Evolutionary conservation across 73 alveolate genomes (phyloP).

Genomic region (Paramecium bursaria): DNA sequence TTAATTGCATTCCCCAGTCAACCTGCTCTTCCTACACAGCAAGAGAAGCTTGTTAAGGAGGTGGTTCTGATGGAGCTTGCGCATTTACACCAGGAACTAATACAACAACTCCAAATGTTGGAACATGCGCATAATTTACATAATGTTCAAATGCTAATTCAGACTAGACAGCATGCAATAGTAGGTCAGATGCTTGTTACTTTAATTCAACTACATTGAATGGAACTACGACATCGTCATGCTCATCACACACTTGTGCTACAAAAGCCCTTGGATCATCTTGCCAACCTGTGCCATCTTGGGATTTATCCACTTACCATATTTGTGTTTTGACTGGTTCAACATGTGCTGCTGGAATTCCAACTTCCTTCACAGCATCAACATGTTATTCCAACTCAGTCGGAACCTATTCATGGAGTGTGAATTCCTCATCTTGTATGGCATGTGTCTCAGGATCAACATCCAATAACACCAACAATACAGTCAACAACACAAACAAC

Average conservation of each 20-base stretch:
- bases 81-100: background rate
- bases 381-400: slow-evolving; percentile 7
- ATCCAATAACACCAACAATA: background rate
- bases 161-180: background rate
- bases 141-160: slow-evolving; percentile 6
- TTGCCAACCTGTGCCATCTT: slow-evolving; percentile 17
- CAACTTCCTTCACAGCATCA: slow-evolving; percentile 14
- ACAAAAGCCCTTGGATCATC: background rate
- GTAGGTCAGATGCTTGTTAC: background rate
- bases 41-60: slow-evolving; percentile 21
- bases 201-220: background rate
- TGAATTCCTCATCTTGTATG: background rate
- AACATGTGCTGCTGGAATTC: slow-evolving; percentile 40
- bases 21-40: background rate
- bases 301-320: background rate
- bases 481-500: slow-evolving; percentile 19
- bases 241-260: background rate
- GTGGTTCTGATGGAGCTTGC: slow-evolving; percentile 42
- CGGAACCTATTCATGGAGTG: slow-evolving; percentile 42
- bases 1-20: slow-evolving; percentile 10
- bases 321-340: background rate
- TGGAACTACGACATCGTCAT: background rate
- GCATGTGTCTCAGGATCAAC: background rate
- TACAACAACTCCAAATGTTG: background rate
- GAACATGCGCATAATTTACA: background rate